Evolutionary conservation across 768 basidiomycete species (phyloP), one percentile per base, ranked within the genome.

Genomic region (Hygrophorus russula): DNA sequence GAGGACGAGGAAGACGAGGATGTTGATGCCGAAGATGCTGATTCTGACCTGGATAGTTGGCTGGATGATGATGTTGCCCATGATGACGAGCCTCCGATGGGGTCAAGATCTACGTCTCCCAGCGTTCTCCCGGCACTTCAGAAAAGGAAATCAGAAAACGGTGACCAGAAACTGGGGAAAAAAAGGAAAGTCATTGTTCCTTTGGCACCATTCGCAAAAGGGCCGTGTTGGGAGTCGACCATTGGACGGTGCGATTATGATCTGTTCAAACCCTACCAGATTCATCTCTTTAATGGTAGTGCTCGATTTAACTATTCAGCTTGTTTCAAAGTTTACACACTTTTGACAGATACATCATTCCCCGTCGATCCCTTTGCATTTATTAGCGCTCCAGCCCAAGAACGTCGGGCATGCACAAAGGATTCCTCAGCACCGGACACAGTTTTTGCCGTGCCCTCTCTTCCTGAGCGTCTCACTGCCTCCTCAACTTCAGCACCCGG

Each of bases 261-360:
- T 36, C 73, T 80, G 5, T 82, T 94, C 59, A 74, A 74, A 20
- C 64, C 70, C 18, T 92, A 89, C 54, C 70, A 74, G 37, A 80
- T 94, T 49, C 83, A 83, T 51, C 60, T 92, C 8, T 72, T 97
- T 55, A 94, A 96, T 55, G 89, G 93, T 86, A 56, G 48, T 53
- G 51, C 10, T 33, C 15, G 10, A 31, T 29, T 36, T n/a, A 30
- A 45, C 7, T 27, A 31, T 36, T 11, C 14, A 37, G 36, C 43
- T 27, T n/a, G 28, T n/a, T 34, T 31, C 15, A 11, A 14, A 36
- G 13, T 15, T 35, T 35, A 41, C 45, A 46, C 14, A 36, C 39
- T 27, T 13, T 36, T 38, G 42, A 6, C 45, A 92, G 89, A 91
- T 61, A 70, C 80, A 0, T 76, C 83, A 13, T 68, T 72, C 46